Percentiles rank a stretch among this genome's conserved stretches.
Conservation (phyloP, 768 basidiomycete species). For the Hericium erinaceus region DNA sequence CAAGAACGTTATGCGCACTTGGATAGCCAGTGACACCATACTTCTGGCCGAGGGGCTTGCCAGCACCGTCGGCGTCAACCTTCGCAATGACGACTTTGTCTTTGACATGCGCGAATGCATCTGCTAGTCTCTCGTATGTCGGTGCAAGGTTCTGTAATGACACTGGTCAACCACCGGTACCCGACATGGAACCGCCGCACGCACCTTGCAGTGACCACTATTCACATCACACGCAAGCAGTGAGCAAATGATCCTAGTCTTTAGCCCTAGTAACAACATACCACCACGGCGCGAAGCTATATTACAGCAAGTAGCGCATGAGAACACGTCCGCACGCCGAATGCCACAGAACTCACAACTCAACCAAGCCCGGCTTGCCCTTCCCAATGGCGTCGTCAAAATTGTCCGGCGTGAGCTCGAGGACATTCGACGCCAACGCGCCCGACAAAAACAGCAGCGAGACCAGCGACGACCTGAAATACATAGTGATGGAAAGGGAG, state of each 20-base stretch:
- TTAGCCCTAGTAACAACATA: constrained; percentile 25
- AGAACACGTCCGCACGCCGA: neutral
- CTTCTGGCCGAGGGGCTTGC: constrained; percentile 65
- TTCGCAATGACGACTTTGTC: constrained; percentile 87
- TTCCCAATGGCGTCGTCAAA: constrained; percentile 71
- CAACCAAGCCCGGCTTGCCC: constrained; percentile 78
- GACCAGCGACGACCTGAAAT: constrained; percentile 45
- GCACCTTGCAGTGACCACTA: constrained; percentile 84
- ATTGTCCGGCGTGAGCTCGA: constrained; percentile 67
- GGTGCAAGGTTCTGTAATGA: constrained; percentile 72
- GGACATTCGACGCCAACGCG: constrained; percentile 69
- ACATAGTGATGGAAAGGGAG: constrained; percentile 38
- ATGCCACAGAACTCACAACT: constrained; percentile 60
- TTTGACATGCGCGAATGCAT: constrained; percentile 70
- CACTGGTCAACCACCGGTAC: neutral
- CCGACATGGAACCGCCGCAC: neutral
- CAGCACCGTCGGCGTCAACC: constrained; percentile 85
- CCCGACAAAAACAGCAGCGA: constrained; percentile 45
- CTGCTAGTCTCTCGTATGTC: constrained; percentile 78
- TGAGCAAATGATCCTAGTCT: neutral
- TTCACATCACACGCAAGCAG: neutral
- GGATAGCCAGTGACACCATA: constrained; percentile 82
- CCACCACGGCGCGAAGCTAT: constrained; percentile 87
- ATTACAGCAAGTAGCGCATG: neutral
- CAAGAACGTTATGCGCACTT: constrained; percentile 42